Evolutionary conservation across 257 asterid species (phyloP).

Genomic region (Forsythia suspensa): DNA sequence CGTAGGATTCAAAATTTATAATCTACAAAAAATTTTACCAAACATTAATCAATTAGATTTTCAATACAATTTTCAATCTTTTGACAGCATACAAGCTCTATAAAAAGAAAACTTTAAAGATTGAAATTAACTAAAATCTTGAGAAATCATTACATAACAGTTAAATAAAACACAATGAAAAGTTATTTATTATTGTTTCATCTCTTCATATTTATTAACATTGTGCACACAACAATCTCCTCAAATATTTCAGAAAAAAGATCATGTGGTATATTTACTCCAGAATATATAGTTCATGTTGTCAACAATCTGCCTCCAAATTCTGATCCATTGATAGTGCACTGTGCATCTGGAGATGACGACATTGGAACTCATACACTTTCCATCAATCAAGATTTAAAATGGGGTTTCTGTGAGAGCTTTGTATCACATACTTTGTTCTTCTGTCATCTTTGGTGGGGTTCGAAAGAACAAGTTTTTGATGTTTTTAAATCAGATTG

Average conservation of each 20-base stretch:
- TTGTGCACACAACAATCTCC: neutral
- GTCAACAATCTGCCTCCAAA: constrained; percentile 6
- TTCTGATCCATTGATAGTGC: neutral
- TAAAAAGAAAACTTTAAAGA: too few relatives aligned
- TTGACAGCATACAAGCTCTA: too few relatives aligned
- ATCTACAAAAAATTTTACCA: too few relatives aligned
- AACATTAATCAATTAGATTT: too few relatives aligned
- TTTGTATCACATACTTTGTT: neutral
- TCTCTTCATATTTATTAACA: neutral
- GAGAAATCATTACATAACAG: too few relatives aligned
- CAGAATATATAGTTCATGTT: neutral
- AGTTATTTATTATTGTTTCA: neutral
- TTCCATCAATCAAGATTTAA: neutral
- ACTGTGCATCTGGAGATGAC: neutral
- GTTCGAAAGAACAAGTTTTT: neutral
- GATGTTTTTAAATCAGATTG: neutral
- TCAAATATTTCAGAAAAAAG: too few relatives aligned
- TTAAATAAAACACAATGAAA: neutral
- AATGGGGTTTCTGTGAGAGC: neutral
- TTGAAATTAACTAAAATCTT: too few relatives aligned
- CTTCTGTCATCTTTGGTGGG: constrained; percentile 19
- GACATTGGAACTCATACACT: neutral
- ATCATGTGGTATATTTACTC: neutral
- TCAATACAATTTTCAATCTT: too few relatives aligned
- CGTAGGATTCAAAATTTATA: too few relatives aligned